A percentile compares a stretch with the other conserved stretches of the same genome.
Evolutionary conservation across 2,329 filamentous ascomycete genomes (phyloP).

Genomic region (Metarhizium album): DNA sequence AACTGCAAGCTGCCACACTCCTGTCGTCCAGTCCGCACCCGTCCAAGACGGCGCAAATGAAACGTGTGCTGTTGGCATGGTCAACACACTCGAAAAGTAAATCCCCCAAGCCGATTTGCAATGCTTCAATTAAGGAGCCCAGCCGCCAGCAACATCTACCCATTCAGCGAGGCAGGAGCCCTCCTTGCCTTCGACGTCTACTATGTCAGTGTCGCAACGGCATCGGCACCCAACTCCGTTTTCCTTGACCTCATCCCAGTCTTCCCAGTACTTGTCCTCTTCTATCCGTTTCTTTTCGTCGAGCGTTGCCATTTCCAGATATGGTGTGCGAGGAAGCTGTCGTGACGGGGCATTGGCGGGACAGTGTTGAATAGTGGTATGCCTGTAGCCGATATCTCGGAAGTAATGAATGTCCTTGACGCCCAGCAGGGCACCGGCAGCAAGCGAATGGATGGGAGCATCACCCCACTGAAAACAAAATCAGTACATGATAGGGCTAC

Average conservation of each 20-base stretch:
- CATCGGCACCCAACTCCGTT: slow-evolving; percentile 96
- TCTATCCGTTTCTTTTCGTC: slow-evolving; percentile 78
- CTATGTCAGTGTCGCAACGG: slow-evolving; percentile 92
- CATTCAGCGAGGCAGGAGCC: slow-evolving; percentile 91
- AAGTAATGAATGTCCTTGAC: slow-evolving; percentile 93
- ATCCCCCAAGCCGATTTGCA: background rate
- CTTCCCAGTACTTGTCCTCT: slow-evolving; percentile 94
- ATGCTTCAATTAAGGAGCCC: slow-evolving; percentile 42
- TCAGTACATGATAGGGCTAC: slow-evolving; percentile 14
- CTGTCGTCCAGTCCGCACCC: background rate
- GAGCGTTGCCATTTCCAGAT: slow-evolving; percentile 66
- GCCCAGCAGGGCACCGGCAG: slow-evolving; percentile 75
- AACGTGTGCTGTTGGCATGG: background rate
- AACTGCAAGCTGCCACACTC: background rate
- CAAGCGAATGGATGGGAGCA: slow-evolving; percentile 94
- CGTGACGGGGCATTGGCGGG: slow-evolving; percentile 87
- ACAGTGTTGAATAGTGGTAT: slow-evolving; percentile 98
- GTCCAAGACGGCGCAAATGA: background rate
- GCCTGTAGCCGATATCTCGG: slow-evolving; percentile 94
- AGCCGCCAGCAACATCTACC: slow-evolving; percentile 95
- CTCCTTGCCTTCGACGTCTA: slow-evolving; percentile 95
- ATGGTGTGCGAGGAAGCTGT: slow-evolving; percentile 72
- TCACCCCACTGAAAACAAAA: slow-evolving; percentile 76
- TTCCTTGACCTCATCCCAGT: slow-evolving; percentile 76
- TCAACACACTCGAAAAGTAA: background rate